Evolutionary conservation across 768 basidiomycete genomes (phyloP), one percentile per base, ranked within the genome.

Genomic region (Pleurotus ostreatus): DNA sequence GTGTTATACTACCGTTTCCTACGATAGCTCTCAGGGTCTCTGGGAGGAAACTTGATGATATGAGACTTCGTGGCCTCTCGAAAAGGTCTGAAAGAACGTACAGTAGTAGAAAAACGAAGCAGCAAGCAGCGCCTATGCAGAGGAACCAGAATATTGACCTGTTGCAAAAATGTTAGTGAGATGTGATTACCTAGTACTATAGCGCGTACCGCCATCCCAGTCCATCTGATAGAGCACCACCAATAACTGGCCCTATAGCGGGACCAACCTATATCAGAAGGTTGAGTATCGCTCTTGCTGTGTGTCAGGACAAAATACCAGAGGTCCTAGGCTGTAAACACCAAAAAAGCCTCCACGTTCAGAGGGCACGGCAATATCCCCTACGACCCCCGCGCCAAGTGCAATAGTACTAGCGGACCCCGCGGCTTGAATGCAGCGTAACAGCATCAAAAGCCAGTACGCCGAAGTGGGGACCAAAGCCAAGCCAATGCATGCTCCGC

Each of bases 341-440:
- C 89, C 92, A 55, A 84, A 78, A 69, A 85, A 92, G 4, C 83
- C 80, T 15, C 88, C 92, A 30, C 92, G 73, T 70, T 94, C 90
- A 39, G 79, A 77, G 0, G 81, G 83, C 1, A 78, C 79, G 4
- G 88, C 80, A 23, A 94, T 86, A 65, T 94, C 92, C 2, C 82
- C 82, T 51, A 94, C 79, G 9, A 89, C 82, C 4, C 92, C 92
- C 34, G 86, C 83, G 49, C 85, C 86, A 13, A 92, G 72, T 0
- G 89, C 89, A 59, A 91, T 76, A 0, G 88, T 89, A 55, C 88
- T 89, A 0, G 90, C 87, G 2, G 86, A 89, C 1, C 92, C 90
- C 2, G 84, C 78, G 1, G 88, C 85, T 72, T 94, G 92, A 2
- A 92, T 43, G 57, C 86, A 89, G 20, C 92, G 81, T 12, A 94